Evolutionary conservation across 2,329 filamentous ascomycete species (phyloP).

Genomic region (Rutstroemia sydowiana): DNA sequence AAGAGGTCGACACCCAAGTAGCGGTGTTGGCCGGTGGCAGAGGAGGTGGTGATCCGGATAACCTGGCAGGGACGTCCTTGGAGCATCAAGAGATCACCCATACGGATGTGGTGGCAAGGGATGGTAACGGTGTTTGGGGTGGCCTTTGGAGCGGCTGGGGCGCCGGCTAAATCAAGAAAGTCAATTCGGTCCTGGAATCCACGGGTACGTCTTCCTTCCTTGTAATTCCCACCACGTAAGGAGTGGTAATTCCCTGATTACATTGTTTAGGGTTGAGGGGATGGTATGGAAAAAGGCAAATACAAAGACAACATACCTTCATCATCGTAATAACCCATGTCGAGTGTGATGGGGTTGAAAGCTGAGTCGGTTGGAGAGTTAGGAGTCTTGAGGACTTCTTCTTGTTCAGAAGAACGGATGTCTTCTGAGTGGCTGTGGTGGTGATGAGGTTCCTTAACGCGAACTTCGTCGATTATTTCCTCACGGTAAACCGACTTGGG

Average conservation of each 20-base stretch:
- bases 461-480: slow-evolving; percentile 17
- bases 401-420: slow-evolving; percentile 22
- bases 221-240: slow-evolving; percentile 54
- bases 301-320: slow-evolving; percentile 35
- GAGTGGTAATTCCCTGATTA: slow-evolving; percentile 60
- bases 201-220: slow-evolving; percentile 1
- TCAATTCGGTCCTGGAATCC: slow-evolving; percentile 10
- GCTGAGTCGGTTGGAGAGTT: slow-evolving; percentile 14
- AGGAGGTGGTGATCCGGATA: slow-evolving; percentile 97
- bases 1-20: slow-evolving; percentile 99
- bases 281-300: slow-evolving; percentile 10
- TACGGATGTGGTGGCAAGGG: slow-evolving; percentile 98
- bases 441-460: slow-evolving; percentile 26
- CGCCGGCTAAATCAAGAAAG: slow-evolving; percentile 11
- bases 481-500: slow-evolving; percentile 16
- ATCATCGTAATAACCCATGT: slow-evolving; percentile 78
- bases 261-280: slow-evolving; percentile 21
- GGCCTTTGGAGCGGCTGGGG: slow-evolving; percentile 14
- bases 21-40: slow-evolving; percentile 97
- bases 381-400: slow-evolving; percentile 28
- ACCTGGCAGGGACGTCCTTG: slow-evolving; percentile 99
- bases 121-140: slow-evolving; percentile 86
- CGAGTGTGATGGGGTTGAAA: slow-evolving; percentile 31
- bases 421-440: slow-evolving; percentile 12
- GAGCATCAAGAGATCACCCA: slow-evolving; percentile 96